Evolutionary conservation across 352 stramenopile genomes (phyloP), one percentile per base, ranked within the genome.

Genomic region (Plasmopara muralis): DNA sequence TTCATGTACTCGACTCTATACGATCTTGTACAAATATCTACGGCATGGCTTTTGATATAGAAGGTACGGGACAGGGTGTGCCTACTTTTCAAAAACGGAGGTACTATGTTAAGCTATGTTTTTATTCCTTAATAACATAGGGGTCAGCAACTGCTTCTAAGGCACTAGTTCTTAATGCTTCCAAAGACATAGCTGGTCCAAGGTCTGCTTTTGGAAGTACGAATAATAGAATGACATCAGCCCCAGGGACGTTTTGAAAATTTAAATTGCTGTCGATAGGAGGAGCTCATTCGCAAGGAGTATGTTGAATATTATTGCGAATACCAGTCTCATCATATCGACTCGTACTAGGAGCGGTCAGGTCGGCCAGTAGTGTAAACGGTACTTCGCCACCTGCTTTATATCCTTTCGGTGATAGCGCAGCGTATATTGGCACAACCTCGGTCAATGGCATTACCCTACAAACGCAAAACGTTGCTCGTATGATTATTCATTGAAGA

Each of bases 231-330:
- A 34, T 9, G 9, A 9, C 30, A 9, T 9, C 9, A 9, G 30
- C 9, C 30, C 5, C 5, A 9, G 30, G 30, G 5, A 34, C 30
- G 5, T 5, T 9, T 34, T 5, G 5, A 9, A 9, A 34, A 9
- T 34, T 34, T 34, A 9, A 9, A 34, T 5, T 9, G 5, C 30
- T 34, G 30, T 34, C 30, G 30, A 34, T 34, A 9, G 30, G 30
- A 9, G 30, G 30, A 9, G 9, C 13, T 43, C 38, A 43, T 43
- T n/a, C 0, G 18, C 1, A 25, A 10, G 38, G 6, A 43, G 25
- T 43, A 28, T 43, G 10, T 43, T 18, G n/a, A 43, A 43, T 43
- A 43, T 43, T n/a, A 25, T 12, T n/a, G 18, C 38, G 38, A n/a
- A 25, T 28, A 43, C 38, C n/a, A 12, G 6, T n/a, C 38, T 28